Evolutionary conservation across 495 filamentous ascomycete genomes (phyloP).

Genomic region (Penicillium canariense): DNA sequence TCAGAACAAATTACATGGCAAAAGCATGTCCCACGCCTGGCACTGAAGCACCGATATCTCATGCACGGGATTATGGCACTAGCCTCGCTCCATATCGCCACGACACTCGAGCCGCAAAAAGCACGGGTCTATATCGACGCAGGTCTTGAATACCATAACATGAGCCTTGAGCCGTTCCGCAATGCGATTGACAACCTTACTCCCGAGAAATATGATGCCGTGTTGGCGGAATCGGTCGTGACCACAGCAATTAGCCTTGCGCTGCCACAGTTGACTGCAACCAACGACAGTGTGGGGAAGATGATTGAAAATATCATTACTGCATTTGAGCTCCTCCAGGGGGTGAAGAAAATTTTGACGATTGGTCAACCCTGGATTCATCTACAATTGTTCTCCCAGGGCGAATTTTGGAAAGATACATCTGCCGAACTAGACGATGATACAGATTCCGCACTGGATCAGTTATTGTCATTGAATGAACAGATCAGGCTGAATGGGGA

Average conservation of each 20-base stretch:
- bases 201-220: conserved; percentile 41
- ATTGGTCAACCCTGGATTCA: conserved; percentile 28
- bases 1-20: conserved; percentile 27
- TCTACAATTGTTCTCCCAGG: conserved; percentile 21
- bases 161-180: conserved; percentile 42
- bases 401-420: conserved; percentile 16
- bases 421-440: conserved; percentile 15
- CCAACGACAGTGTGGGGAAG: conserved; percentile 11
- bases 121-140: conserved; percentile 37
- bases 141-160: conserved; percentile 45
- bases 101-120: conserved; percentile 24
- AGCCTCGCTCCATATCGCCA: conserved; percentile 50
- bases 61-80: conserved; percentile 52
- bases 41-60: conserved; percentile 45
- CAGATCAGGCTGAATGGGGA: conserved; percentile 7
- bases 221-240: conserved; percentile 49
- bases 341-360: conserved; percentile 28
- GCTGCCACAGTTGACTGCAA: conserved; percentile 32
- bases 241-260: conserved; percentile 43
- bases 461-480: conserved; percentile 22
- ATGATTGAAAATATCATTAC: conserved; percentile 30
- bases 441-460: conserved; percentile 16
- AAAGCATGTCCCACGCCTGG: conserved; percentile 40
- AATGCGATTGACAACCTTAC: conserved; percentile 40
- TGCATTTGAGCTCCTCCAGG: conserved; percentile 30